Base-by-base conservation (phyloP, 805 yeast genomes). In the Tetrapisispora iriomotensis region DNA sequence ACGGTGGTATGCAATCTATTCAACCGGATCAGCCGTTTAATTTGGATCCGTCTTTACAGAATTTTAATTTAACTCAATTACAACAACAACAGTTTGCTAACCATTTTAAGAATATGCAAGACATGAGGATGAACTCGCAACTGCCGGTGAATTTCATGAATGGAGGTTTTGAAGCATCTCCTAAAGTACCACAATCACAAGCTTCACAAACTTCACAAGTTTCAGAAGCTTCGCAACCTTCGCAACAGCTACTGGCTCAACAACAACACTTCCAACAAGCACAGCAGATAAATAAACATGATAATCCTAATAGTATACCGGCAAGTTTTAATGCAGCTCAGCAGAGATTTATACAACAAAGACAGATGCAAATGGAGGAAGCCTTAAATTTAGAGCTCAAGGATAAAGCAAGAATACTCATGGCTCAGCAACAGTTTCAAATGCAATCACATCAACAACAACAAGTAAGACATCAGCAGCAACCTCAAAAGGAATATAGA, bases 81-180 rank as follows among this genome's bases (percentile, higher is more conserved):
- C 40, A 31, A 21, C 40, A 37, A 22, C 36, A 31, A 19, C 40
- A 37, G 28, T 37, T 37, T 26, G 34, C 33, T 3, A 25, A 29
- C 10, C 32, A 22, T 20, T 37, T 30, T 18, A 34, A 37, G 14
- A 37, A 27, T 15, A 37, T 37, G 32, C 40, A 37, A 12, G 26
- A 37, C 13, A 21, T 32, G 25, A 31, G 31, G 40, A 37, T 37
- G 40, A 37, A 37, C 12, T 36, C 34, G 8, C 40, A 37, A 17
- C 27, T 31, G 9, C 28, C 31, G 3, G 23, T 29, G 14, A 17
- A 13, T 4, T 23, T 28, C 4, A 23, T 14, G 20, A 36, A 29
- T 10, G 19, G 29, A 2, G 24, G 24, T 21, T 13, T 15, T 2
- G 24, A 15, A 20, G 24, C 14, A 9, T 31, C 9, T 13, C 5